Base-by-base conservation (phyloP, 306 rosid species). In the Vicia villosa region DNA sequence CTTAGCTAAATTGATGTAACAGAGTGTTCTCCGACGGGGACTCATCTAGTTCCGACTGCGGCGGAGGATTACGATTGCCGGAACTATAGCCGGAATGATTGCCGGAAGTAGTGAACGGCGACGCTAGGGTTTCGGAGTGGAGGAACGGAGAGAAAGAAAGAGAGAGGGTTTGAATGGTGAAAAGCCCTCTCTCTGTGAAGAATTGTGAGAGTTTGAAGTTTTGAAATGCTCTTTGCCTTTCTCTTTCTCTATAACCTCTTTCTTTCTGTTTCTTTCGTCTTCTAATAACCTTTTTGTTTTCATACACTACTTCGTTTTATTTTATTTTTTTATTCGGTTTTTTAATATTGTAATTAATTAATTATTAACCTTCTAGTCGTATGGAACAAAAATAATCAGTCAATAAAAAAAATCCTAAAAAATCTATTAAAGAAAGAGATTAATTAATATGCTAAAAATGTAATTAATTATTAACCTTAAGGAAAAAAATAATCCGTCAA, bases 61-160 rank as follows among this genome's bases (percentile, higher is more conserved):
- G 81, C 36, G 51, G 59, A 14, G 68, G 59, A 64, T 82, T 58
- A 66, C 42, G 19, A 26, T 42, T 46, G 73, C 79, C 80, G 79
- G 54, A 76, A 57, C n/a, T n/a, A n/a, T n/a, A 24, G 28, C n/a
- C n/a, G n/a, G n/a, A n/a, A n/a, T 10, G 45, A 30, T 47, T 43
- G 9, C 67, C 63, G 68, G 66, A 68, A 34, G 42, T 77, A 65
- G 70, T 63, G 16, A 65, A 45, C 61, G 26, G 30, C 24, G 24
- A 55, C 36, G 62, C 37, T 79, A 83, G 85, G 86, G 87, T 74
- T 78, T 43, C 77, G 63, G 75, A 41, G 54, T 17, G 38, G 47
- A 59, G 13, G 47, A 37, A 34, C 21, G 45, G 28, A 49, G 24
- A 50, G 47, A 63, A 45, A 41, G 26, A 64, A 21, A 22, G 15